Base-by-base conservation (phyloP, 2,329 filamentous ascomycete species). In the Zopfia rhizophila region DNA sequence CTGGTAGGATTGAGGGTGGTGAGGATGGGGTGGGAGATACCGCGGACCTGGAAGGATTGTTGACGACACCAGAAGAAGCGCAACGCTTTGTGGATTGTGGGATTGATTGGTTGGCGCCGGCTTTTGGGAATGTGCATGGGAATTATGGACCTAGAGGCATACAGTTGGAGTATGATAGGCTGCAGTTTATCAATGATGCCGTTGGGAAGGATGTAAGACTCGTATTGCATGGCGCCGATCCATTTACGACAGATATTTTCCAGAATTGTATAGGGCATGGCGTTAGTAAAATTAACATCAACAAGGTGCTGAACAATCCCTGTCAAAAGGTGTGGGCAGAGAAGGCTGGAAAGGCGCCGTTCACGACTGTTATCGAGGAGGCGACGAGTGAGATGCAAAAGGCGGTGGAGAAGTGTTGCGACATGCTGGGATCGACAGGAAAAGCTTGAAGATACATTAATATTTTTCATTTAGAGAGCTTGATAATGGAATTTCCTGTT, bases 121-220 rank as follows among this genome's bases (percentile, higher is more conserved):
- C 85, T 1, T 88, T 89, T 71, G 87, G 87, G 3, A 90, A 89
- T 60, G 84, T 91, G 31, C 88, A 91, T 70, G 88, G 88, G 5
- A 82, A 85, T 57, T 90, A 91, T 69, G 87, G 87, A 0, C 79
- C 83, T 0, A 72, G 82, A 12, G 56, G 57, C 19, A 72, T 73
- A 17, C 75, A 79, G 64, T 68, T 88, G 13, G 85, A 88, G 60
- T 87, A 83, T 64, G 81, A 78, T 14, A 70, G 79, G 46, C 63
- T 84, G 45, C 63, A 71, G 28, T 63, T 61, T 3, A 80, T 84
- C 45, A 71, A 75, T 30, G 66, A 76, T 38, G 70, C 71, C 29
- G 75, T 78, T 3, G 74, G 74, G 2, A 66, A 70, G 11, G 61
- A 72, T 40, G 79, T 82, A 11, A 68, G 73, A 31, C 60, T 82